Evolutionary conservation across 345 rosid genomes (phyloP), one percentile per base, ranked within the genome.

Genomic region (Euphorbia lathyris): DNA sequence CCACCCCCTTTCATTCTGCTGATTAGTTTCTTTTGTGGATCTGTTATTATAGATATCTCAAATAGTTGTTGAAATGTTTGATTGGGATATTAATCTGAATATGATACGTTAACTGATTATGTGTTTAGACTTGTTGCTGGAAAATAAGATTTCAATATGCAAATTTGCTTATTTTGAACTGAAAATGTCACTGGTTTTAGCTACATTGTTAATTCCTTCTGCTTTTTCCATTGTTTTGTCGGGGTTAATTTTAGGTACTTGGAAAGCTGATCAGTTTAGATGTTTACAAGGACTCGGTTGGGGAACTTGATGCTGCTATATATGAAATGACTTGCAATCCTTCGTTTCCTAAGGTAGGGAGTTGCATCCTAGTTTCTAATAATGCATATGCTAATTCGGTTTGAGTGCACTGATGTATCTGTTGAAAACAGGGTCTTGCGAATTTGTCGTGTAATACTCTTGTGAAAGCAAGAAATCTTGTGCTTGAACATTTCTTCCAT

Each of bases 291-390:
- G 96, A 84, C 51, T 86, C 93, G 4, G 26, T 78, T 59, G 72
- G 72, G 73, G 93, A 85, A 79, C 83, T 90, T 70, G 96, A 93
- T 34, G 85, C 74, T 71, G 83, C 83, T 74, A 68, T 93, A 40
- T 74, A 56, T 0, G 87, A 83, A 72, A 77, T 87, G 67, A 83
- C 74, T 64, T 79, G 85, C 0, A 69, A 85, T 74, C 76, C 96
- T 40, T 83, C 82, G 67, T 90, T 93, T 70, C 96, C 98, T 77
- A 85, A 85, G 96, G 97, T 92, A 74, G 71, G 50, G 27, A 19
- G 32, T 30, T 56, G n/a, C 16, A 1, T 45, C 20, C 12, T 13
- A 1, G 53, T 1, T 7, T 27, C 40, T 30, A 27, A 34, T 5
- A 34, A n/a, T 43, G 9, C 12, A 6, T 25, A 5, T 27, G 42